Conservation (phyloP, 1,284 basidiomycete species). For the Heterobasidion annosum region DNA sequence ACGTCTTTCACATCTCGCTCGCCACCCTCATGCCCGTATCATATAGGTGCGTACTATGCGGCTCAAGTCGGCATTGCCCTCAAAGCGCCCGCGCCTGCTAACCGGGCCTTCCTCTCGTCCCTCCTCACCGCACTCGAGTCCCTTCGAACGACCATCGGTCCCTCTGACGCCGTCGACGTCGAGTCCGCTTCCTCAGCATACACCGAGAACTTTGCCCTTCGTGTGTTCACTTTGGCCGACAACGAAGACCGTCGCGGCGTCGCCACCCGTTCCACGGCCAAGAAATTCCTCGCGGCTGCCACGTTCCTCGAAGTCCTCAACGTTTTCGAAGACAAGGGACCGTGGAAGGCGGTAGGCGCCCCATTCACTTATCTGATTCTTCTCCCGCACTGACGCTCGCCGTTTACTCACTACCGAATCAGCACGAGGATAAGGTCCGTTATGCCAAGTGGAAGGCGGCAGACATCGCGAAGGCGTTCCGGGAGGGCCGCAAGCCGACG, state of each 20-base stretch:
- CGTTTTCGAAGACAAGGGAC: constrained; percentile 45
- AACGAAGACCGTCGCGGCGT: constrained; percentile 78
- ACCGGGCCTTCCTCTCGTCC: constrained; percentile 63
- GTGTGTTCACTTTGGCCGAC: constrained; percentile 85
- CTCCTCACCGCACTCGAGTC: constrained; percentile 77
- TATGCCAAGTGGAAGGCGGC: constrained; percentile 93
- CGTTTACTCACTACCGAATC: background rate
- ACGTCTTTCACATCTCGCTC: constrained; percentile 4
- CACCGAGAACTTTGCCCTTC: constrained; percentile 90
- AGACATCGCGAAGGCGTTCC: constrained; percentile 81
- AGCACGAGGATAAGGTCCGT: constrained; percentile 73
- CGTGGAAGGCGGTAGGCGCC: constrained; percentile 11
- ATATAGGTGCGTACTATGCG: constrained; percentile 79
- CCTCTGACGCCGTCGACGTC: constrained; percentile 77
- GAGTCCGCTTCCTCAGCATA: constrained; percentile 82
- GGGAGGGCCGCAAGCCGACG: constrained; percentile 73
- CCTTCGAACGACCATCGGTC: constrained; percentile 69
- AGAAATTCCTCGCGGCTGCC: constrained; percentile 81
- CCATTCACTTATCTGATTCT: background rate
- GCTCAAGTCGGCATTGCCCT: constrained; percentile 78
- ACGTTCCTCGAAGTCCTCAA: constrained; percentile 82
- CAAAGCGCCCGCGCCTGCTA: constrained; percentile 49
- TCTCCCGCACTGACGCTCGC: background rate
- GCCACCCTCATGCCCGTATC: constrained; percentile 6
- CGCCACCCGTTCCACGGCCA: constrained; percentile 77